Base-by-base conservation (phyloP, 202 grass and related monocot species). In the Hordeum pubiflorum region DNA sequence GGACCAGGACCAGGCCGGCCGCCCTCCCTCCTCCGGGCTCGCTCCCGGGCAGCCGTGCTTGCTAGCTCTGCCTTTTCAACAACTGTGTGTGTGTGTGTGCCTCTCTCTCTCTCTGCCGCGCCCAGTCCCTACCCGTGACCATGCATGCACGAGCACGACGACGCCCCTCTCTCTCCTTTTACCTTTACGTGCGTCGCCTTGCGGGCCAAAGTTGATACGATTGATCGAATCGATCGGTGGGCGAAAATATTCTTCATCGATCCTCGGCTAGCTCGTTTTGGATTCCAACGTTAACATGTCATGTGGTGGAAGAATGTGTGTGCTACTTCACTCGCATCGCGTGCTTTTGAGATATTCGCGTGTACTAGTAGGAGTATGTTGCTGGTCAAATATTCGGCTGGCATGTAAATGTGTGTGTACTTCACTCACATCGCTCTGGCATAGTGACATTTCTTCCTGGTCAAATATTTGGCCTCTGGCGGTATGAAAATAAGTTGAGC, bases 191-290 rank as follows among this genome's bases (percentile, higher is more conserved):
- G 9, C 69, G 69, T 72, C 69, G 69, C 69, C 2, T 72, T 72
- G 69, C 69, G 69, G 31, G 14, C 10, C 23, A 72, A 65, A 72
- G 69, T n/a, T 72, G 69, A 72, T 72, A 72, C 69, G 68, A 72
- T 24, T 6, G 15, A 3, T 54, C 17, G 17, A 54, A 54, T 54
- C 23, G 6, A 41, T 71, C 22, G 39, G 6, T 21, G 10, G 44
- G 67, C 23, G 26, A 13, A 43, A 43, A 69, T 69, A 15, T 71
- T 71, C 55, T 22, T 22, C 20, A 58, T 71, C 24, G 6, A 70
- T 27, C 38, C 68, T 70, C 37, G 38, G 66, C 37, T 14, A 14
- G 36, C 65, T 23, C 9, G 33, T 66, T 38, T 65, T 10, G 33
- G 32, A 38, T 38, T 66, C 33, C 17, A 34, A 33, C 11, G 29